These are phyloP conservation scores for Paxillus rubicundulus DNA, from an alignment of 768 basidiomycete genomes.

Conservation along the genomic window DNA sequence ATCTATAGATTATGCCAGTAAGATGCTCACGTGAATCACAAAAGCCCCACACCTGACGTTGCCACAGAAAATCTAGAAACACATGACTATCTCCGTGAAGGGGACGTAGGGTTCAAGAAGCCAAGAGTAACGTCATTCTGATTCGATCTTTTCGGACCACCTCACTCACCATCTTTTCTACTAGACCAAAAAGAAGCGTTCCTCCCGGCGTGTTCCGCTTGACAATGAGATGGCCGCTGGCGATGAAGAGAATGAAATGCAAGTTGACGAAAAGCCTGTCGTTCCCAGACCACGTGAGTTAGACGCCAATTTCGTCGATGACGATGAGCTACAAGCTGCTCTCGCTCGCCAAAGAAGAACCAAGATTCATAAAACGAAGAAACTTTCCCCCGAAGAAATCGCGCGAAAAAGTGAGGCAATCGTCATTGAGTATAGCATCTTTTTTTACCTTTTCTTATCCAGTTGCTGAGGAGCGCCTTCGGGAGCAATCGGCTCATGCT, in stretches of 20 bases:
- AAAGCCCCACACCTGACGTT: slow-evolving; percentile 6
- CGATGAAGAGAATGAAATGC: slow-evolving; percentile 50
- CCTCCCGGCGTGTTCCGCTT: slow-evolving; percentile 55
- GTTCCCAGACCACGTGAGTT: slow-evolving; percentile 68
- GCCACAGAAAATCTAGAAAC: slow-evolving; percentile 76
- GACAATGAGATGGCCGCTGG: slow-evolving; percentile 37
- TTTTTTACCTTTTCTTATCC: slow-evolving; percentile 4
- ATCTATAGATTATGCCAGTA: slow-evolving; percentile 88
- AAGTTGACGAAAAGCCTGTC: slow-evolving; percentile 74
- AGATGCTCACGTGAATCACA: slow-evolving; percentile 30
- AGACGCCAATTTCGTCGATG: slow-evolving; percentile 91
- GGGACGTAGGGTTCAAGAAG: slow-evolving; percentile 94
- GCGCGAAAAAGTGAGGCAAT: slow-evolving; percentile 63
- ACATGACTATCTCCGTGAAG: slow-evolving; percentile 88
- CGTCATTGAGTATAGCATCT: background rate
- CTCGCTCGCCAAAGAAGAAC: slow-evolving; percentile 83
- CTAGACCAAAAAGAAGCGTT: slow-evolving; percentile 91
- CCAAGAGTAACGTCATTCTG: slow-evolving; percentile 56
- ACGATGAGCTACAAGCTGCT: slow-evolving; percentile 95
- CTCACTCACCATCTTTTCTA: slow-evolving; percentile 1
- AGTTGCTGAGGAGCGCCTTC: slow-evolving; percentile 66
- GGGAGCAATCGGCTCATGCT: slow-evolving; percentile 44
- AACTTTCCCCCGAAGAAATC: slow-evolving; percentile 77
- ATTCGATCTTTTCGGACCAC: background rate
- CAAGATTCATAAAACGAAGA: slow-evolving; percentile 74